phyloP scores from a whole-genome alignment of 2,329 filamentous ascomycete species.

The Trichoderma sp. region DNA sequence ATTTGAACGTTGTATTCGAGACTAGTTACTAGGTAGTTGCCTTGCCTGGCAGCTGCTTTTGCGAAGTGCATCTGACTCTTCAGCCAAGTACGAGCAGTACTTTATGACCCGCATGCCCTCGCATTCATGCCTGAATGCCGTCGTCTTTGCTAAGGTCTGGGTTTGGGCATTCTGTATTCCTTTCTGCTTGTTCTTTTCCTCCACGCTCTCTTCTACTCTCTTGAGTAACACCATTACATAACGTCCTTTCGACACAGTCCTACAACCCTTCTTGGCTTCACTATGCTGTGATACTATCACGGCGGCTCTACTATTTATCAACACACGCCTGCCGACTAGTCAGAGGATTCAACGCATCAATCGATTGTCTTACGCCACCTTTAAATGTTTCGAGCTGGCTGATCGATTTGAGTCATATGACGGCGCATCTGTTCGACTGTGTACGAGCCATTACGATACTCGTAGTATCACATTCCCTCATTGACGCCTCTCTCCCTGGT shows the following conservation, averaged over 20 bases:
- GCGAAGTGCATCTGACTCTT: conserved; percentile 24
- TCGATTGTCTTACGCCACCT: conserved; percentile 5
- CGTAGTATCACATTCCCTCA: background rate
- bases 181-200: background rate
- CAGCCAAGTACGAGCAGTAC: conserved; percentile 24
- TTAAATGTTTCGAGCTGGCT: background rate
- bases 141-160: conserved; percentile 21
- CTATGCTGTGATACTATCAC: conserved; percentile 15
- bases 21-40: conserved; percentile 14
- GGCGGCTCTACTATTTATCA: background rate
- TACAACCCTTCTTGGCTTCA: background rate
- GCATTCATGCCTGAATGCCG: conserved; percentile 18
- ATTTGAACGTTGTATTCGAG: conserved; percentile 14
- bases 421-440: background rate
- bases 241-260: background rate
- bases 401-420: conserved; percentile 10
- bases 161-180: conserved; percentile 5
- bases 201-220: conserved; percentile 4
- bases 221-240: background rate
- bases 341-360: background rate
- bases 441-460: background rate
- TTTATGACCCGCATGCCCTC: conserved; percentile 32
- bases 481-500: conserved; percentile 3
- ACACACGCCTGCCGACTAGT: background rate
- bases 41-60: conserved; percentile 5